Base-by-base conservation (phyloP, 371 early-diverging fungal species). In the Syncephalis plumigaleata region DNA sequence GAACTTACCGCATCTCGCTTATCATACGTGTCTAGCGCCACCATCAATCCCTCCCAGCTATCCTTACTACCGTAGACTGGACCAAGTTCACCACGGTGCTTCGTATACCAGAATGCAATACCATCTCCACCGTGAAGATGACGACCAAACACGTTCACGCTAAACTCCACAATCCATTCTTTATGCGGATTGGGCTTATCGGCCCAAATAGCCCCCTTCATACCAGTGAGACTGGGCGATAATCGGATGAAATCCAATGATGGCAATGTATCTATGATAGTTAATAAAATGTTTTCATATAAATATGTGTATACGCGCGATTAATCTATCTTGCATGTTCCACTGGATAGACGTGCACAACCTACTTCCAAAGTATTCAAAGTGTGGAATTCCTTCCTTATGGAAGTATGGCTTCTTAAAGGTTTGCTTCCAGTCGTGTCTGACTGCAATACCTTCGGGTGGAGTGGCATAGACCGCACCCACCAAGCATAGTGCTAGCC, bases 21-120 rank as follows among this genome's bases (percentile, higher is more conserved):
- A 49, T 75, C 77, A 16, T 67, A 65, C 13, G 83, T 76, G 52
- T 81, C 81, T 51, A 80, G 67, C 52, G 79, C 70, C 39, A 86
- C 61, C 31, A 71, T 76, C 20, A 83, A 55, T 9, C 81, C 82
- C 49, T 71, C 61, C 79, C 81, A 89, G 40, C 66, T 53, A 53
- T 86, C 86, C 42, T 65, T 60, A 42, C 59, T 68, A 2, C 89
- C 89, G 64, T 71, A 79, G 11, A 83, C 62, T 3, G 79, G 78
- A 0, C 86, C 89, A 13, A 63, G 55, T n/a, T 60, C 40, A 23
- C 61, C 63, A 0, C 56, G 59, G 20, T 79, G 76, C 46, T 75
- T 65, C 3, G 82, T 74, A 56, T 86, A 86, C 90, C 90, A 90
- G 51, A 90, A 75, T 9, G 85, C 86, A 13, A 90, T 49, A n/a